Evolutionary conservation across 768 basidiomycete genomes (phyloP).

Genomic region (Tylopilus balloui): DNA sequence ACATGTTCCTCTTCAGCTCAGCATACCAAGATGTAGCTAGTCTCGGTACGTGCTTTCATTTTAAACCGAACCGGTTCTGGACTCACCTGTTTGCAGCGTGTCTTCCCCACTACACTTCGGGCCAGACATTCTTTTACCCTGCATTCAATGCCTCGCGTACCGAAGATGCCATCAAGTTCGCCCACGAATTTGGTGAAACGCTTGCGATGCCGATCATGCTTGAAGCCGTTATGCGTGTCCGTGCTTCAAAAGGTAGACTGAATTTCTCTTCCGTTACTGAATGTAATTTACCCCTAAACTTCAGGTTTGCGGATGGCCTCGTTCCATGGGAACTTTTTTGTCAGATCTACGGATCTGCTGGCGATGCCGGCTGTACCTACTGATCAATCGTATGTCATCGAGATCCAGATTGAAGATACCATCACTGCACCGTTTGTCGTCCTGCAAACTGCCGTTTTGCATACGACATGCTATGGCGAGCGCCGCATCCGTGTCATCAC

Average conservation of each 20-base stretch:
- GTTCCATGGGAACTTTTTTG: conserved; percentile 99
- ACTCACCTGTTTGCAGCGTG: conserved; percentile 50
- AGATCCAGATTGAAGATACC: conserved; percentile 93
- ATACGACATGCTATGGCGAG: conserved; percentile 92
- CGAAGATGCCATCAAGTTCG: conserved; percentile 97
- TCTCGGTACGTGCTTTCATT: conserved; percentile 48
- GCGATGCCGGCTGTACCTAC: conserved; percentile 96
- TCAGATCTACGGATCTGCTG: conserved; percentile 92
- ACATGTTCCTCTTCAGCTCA: conserved; percentile 98
- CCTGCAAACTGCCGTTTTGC: conserved; percentile 89
- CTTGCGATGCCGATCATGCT: conserved; percentile 92
- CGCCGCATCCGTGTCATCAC: conserved; percentile 90
- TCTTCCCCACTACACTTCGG: conserved; percentile 95
- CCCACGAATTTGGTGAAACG: conserved; percentile 93
- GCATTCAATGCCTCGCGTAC: conserved; percentile 93
- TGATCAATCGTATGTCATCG: conserved; percentile 94
- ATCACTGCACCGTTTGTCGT: conserved; percentile 89
- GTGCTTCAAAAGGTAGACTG: conserved; percentile 84
- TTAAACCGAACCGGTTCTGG: not conserved
- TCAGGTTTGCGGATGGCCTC: conserved; percentile 89
- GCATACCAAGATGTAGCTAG: conserved; percentile 94
- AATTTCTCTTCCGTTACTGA: not conserved
- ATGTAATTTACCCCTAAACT: not conserved
- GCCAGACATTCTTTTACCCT: conserved; percentile 97
- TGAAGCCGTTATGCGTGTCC: conserved; percentile 96